Evolutionary conservation across 306 rosid genomes (phyloP), one percentile per base, ranked within the genome.

Genomic region (Malus fusca): DNA sequence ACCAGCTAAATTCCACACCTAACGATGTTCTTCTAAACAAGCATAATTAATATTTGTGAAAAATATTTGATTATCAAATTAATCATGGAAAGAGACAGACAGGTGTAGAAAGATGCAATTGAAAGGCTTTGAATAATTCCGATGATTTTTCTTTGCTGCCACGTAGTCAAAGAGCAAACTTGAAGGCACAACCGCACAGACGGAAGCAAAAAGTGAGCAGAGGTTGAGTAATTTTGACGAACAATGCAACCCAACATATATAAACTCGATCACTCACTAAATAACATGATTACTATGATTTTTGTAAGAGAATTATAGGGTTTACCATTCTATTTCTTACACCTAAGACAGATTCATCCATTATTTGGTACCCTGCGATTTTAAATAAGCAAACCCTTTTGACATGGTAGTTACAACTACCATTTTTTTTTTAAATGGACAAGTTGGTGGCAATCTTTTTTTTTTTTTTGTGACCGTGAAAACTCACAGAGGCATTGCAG

Each of bases 201-300:
- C 18, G 37, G 51, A 69, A 44, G 17, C 21, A 19, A 14, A 64
- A 43, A 22, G 9, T 4, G 15, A 42, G 22, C 12, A 40, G 4
- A 58, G 60, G 31, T 77, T 51, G 82, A 82, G 81, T 76, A 62
- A 60, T 4, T 63, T 73, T 68, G 60, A 66, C 81, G 78, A 25
- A 7, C 48, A 15, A 48, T 17, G 31, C 40, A 63, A 30, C n/a
- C 42, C 42, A 63, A 63, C 40, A 63, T 60, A 8, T 14, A n/a
- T 58, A 22, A 58, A 58, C 28, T 22, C 26, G 28, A 58, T 12
- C 28, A 13, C 28, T 22, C 6, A 4, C 62, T 22, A 58, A 9
- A 3, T n/a, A 21, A n/a, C 62, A 56, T 10, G 55, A 46, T 46
- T 15, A 46, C 19, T 14, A 13, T 46, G 15, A 5, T 4, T 46